These are phyloP conservation scores for Kwoniella dejecticola DNA, from an alignment of 768 basidiomycete species.

Conservation along the genomic window DNA sequence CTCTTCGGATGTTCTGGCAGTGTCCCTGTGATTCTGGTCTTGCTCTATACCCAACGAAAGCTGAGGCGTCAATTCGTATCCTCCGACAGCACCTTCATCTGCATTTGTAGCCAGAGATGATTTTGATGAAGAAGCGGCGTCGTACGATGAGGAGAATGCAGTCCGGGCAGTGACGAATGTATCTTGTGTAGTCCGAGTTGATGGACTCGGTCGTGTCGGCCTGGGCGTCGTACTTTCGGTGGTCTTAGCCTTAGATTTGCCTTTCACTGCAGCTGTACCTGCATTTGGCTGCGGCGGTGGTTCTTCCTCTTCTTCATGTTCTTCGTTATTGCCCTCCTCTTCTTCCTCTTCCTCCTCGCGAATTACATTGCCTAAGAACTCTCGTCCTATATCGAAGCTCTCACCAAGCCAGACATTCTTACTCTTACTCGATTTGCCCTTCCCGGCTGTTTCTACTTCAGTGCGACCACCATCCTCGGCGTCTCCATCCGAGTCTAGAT, in stretches of 20 bases:
- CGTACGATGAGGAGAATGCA: not conserved
- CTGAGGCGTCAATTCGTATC: conserved; percentile 2
- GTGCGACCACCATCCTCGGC: conserved; percentile 11
- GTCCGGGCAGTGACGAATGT: conserved; percentile 49
- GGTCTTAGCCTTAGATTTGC: not conserved
- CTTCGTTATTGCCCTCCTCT: not conserved
- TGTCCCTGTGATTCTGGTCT: not conserved
- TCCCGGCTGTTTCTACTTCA: conserved; percentile 9
- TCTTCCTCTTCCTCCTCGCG: conserved; percentile 5
- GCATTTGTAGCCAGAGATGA: conserved; percentile 15
- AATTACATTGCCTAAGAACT: conserved; percentile 25
- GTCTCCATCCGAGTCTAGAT: conserved; percentile 15
- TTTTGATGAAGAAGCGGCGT: conserved; percentile 11
- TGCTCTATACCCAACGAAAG: not conserved
- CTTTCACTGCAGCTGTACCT: not conserved
- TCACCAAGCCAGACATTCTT: conserved; percentile 51
- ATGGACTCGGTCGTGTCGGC: conserved; percentile 29
- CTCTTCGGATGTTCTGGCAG: not conserved
- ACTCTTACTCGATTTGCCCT: conserved; percentile 18
- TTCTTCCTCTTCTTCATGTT: not conserved
- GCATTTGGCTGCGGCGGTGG: not conserved
- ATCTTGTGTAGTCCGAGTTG: conserved; percentile 40
- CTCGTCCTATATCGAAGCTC: conserved; percentile 50
- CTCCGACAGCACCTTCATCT: conserved; percentile 2
- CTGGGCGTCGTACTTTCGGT: too few relatives aligned